Evolutionary conservation across 208 protist genomes (phyloP), one percentile per base, ranked within the genome.

Genomic region (Wallacemonas rigidus): DNA sequence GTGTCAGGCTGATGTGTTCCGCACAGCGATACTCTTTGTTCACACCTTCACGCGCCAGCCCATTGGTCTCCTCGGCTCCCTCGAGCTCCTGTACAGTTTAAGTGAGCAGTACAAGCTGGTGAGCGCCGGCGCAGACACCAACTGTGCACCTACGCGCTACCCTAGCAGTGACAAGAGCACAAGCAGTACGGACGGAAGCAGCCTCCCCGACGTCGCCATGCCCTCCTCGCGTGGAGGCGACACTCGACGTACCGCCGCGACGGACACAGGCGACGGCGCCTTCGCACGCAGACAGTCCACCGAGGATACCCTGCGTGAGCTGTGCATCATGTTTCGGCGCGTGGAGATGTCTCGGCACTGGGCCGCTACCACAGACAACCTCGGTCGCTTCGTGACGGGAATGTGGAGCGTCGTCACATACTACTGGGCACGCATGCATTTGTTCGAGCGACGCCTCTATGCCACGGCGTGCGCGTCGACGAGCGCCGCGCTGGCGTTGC

Each of bases 401-500:
- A 54, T 56, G 36, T 70, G 63, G 26, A 47, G 17, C 48, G 50
- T 71, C 0, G 17, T 67, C 60, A 17, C 62, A 44, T 79, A 71
- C 69, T 79, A 74, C 69, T 79, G 69, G 69, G 56, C 48, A 12
- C 74, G 74, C 45, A 79, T 79, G 74, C 36, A 58, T 5, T 38
- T 79, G 4, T 74, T 74, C 36, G 74, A 79, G 63, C 74, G 69
- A 3, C 54, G 48, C 61, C 55, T 65, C 56, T 26, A 70, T 36
- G 36, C 64, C 0, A 38, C 3, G 8, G 17, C 15, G 38, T 38
- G 36, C 35, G 17, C 26, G 56, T 40, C 38, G 36, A 12, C 56
- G 38, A 62, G 35, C 15, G 15, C 56, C 9, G 5, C 17, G n/a
- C 8, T 41, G 56, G 36, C 56, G 43, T 6, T 15, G 56, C 53